Conservation (phyloP, 148 eudicot species). For the Rhododendron ovatum region DNA sequence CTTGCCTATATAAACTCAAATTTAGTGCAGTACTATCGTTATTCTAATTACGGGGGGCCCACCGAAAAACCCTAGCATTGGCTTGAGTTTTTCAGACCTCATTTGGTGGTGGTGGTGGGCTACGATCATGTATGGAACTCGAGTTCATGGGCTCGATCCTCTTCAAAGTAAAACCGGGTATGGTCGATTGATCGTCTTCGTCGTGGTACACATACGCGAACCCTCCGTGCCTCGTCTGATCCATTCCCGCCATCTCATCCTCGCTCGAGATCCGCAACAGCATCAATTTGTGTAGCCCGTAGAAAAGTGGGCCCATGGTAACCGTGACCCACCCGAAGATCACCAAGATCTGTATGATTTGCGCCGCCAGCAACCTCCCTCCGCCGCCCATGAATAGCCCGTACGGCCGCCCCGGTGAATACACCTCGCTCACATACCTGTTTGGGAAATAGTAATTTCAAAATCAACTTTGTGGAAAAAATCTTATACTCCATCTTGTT, state of each 20-base stretch:
- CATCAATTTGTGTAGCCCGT: slow-evolving; percentile 20
- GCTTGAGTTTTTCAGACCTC: background rate
- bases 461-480: background rate
- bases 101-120: background rate
- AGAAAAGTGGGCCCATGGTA: slow-evolving; percentile 38
- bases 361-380: slow-evolving; percentile 36
- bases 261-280: slow-evolving; percentile 28
- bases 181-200: slow-evolving; percentile 19
- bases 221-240: slow-evolving; percentile 38
- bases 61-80: background rate
- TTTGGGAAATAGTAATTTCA: background rate
- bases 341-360: slow-evolving; percentile 28
- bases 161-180: slow-evolving; percentile 6
- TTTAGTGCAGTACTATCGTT: too few species aligned
- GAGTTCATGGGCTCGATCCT: slow-evolving; percentile 21
- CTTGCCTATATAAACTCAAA: too few species aligned
- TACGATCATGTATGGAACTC: background rate
- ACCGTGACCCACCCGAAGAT: slow-evolving; percentile 36
- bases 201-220: slow-evolving; percentile 33
- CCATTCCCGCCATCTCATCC: slow-evolving; percentile 42
- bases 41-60: background rate
- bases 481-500: background rate
- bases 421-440: slow-evolving; percentile 28
- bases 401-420: slow-evolving; percentile 26
- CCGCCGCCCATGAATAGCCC: slow-evolving; percentile 50